These are phyloP conservation scores for Coemansia sp. DNA, from an alignment of 192 early-diverging fungal genomes.

Conservation along the genomic window DNA sequence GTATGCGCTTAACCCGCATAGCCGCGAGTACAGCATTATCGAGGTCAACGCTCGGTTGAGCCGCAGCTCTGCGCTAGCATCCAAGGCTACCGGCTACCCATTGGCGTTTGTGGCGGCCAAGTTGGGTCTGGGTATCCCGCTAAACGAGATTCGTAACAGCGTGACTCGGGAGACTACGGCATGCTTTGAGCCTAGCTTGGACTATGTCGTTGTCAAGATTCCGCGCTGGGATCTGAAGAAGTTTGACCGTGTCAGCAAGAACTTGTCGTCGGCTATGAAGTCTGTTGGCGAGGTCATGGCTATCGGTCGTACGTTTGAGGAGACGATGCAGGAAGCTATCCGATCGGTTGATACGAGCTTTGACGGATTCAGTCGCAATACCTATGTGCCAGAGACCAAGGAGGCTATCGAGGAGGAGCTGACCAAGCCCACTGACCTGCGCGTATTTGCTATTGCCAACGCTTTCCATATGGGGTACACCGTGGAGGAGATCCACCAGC, in stretches of 20 bases:
- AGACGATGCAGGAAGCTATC: slow-evolving; percentile 97
- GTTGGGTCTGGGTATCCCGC: slow-evolving; percentile 87
- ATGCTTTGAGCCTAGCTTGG: slow-evolving; percentile 96
- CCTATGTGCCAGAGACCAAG: slow-evolving; percentile 59
- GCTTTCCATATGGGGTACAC: slow-evolving; percentile 92
- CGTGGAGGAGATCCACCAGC: slow-evolving; percentile 86
- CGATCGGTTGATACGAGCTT: slow-evolving; percentile 87
- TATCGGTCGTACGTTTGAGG: slow-evolving; percentile 95
- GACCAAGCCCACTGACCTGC: slow-evolving; percentile 86
- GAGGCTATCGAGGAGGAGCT: slow-evolving; percentile 87
- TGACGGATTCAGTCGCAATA: slow-evolving; percentile 78
- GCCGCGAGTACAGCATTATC: slow-evolving; percentile 96
- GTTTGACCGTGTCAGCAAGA: slow-evolving; percentile 90
- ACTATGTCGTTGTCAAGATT: slow-evolving; percentile 88
- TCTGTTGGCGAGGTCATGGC: slow-evolving; percentile 98
- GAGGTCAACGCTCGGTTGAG: slow-evolving; percentile 98
- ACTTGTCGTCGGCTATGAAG: slow-evolving; percentile 94
- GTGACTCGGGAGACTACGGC: slow-evolving; percentile 96
- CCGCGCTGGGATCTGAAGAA: slow-evolving; percentile 95
- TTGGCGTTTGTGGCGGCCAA: slow-evolving; percentile 98
- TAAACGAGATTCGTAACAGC: slow-evolving; percentile 91
- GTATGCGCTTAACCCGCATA: slow-evolving; percentile 94
- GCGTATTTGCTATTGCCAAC: slow-evolving; percentile 95
- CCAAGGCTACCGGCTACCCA: slow-evolving; percentile 98
- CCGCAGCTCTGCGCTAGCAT: slow-evolving; percentile 90